These are phyloP conservation scores for Cyberlindnera maclurae DNA, from an alignment of 805 yeast genomes.

Conservation along the genomic window DNA sequence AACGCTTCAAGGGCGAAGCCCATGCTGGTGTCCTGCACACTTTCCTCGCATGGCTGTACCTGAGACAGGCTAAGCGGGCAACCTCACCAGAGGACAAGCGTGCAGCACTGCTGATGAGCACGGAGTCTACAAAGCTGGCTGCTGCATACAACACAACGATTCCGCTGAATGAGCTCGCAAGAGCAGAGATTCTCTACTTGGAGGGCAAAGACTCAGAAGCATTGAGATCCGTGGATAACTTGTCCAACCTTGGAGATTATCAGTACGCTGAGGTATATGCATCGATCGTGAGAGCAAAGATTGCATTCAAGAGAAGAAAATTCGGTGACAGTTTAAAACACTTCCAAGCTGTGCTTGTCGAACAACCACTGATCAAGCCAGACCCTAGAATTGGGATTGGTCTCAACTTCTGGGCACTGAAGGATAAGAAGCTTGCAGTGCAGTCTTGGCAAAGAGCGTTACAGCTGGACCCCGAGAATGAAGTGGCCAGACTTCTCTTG, in stretches of 20 bases:
- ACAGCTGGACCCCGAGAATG: slow-evolving; percentile 47
- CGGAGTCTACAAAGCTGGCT: slow-evolving; percentile 4
- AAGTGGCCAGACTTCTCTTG: slow-evolving; percentile 57
- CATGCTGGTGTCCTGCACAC: slow-evolving; percentile 49
- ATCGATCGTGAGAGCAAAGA: slow-evolving; percentile 75
- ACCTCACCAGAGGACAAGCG: slow-evolving; percentile 26
- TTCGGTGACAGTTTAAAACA: slow-evolving; percentile 67
- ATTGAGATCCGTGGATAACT: slow-evolving; percentile 35
- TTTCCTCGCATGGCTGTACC: slow-evolving; percentile 67
- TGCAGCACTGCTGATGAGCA: slow-evolving; percentile 36
- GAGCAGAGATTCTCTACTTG: slow-evolving; percentile 56
- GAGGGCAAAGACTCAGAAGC: slow-evolving; percentile 66
- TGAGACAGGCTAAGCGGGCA: slow-evolving; percentile 36
- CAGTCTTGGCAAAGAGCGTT: slow-evolving; percentile 78
- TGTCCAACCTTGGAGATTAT: slow-evolving; percentile 19
- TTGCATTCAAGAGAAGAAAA: slow-evolving; percentile 64
- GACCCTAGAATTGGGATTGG: slow-evolving; percentile 96
- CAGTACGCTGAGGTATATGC: slow-evolving; percentile 64
- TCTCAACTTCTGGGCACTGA: slow-evolving; percentile 83
- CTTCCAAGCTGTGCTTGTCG: slow-evolving; percentile 74
- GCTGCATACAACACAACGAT: slow-evolving; percentile 29
- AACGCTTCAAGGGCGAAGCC: slow-evolving; percentile 11
- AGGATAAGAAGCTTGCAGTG: slow-evolving; percentile 69
- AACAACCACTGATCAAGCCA: slow-evolving; percentile 74
- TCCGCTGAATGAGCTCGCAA: slow-evolving; percentile 51